These are phyloP conservation scores for Caloboletus firmus DNA, from an alignment of 1,284 basidiomycete species.

Conservation along the genomic window DNA sequence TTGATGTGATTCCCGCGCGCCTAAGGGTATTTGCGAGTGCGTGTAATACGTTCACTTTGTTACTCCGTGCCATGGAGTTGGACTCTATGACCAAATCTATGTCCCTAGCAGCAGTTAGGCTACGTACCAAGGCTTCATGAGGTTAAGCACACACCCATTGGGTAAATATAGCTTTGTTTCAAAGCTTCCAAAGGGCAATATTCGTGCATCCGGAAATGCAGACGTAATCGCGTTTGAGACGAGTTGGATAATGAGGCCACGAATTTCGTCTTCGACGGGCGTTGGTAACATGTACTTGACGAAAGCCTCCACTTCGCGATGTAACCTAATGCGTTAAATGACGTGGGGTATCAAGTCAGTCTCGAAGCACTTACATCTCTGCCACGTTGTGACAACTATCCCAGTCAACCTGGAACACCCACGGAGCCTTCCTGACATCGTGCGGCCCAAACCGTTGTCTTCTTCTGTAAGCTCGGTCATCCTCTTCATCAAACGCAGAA, in stretches of 20 bases:
- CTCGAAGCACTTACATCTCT: conserved; percentile 60
- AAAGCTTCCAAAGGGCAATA: conserved; percentile 90
- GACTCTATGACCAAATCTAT: conserved; percentile 78
- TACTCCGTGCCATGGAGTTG: conserved; percentile 59
- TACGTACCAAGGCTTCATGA: neutral
- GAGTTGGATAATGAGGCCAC: conserved; percentile 72
- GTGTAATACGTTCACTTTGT: conserved; percentile 59
- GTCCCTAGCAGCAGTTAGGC: conserved; percentile 47
- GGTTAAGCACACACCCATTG: conserved; percentile 63
- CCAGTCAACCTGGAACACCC: conserved; percentile 80
- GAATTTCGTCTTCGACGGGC: conserved; percentile 79
- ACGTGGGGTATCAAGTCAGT: conserved; percentile 6
- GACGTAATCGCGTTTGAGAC: conserved; percentile 68
- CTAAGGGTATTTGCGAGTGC: conserved; percentile 66
- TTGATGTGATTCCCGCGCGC: conserved; percentile 56
- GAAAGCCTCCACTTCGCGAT: conserved; percentile 84
- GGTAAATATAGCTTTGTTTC: conserved; percentile 95
- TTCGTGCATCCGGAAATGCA: conserved; percentile 78
- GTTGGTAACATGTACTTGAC: conserved; percentile 88
- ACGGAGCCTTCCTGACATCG: conserved; percentile 71
- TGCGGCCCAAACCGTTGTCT: conserved; percentile 47
- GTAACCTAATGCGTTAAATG: conserved; percentile 53
- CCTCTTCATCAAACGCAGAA: conserved; percentile 46
- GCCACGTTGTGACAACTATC: conserved; percentile 75
- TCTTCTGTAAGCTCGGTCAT: conserved; percentile 40